A percentile compares a stretch with the other conserved stretches of the same genome.
These are phyloP conservation scores for Cryphonectria radicalis DNA, from an alignment of 2,329 filamentous ascomycete genomes.

Conservation along the genomic window DNA sequence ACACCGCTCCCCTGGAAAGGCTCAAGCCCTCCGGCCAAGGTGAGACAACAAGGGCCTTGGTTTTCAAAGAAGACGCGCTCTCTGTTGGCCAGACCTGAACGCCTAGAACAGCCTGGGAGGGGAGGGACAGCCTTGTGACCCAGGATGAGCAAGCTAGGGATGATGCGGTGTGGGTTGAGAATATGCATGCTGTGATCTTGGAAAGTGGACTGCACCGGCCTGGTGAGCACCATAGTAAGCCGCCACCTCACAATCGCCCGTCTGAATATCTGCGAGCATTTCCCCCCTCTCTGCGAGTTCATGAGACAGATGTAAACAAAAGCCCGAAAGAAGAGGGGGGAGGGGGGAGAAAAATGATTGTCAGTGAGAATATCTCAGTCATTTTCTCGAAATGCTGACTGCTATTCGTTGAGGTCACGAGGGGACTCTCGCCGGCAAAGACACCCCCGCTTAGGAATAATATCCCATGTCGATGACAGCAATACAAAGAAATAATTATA, in stretches of 20 bases:
- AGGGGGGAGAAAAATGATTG: background rate
- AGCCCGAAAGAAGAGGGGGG: background rate
- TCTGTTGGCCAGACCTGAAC: background rate
- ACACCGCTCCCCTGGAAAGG: background rate
- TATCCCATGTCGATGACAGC: background rate
- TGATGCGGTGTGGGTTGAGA: background rate
- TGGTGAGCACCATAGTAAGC: background rate
- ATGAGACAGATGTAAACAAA: background rate
- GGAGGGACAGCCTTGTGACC: background rate
- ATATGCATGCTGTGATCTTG: background rate
- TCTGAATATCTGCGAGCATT: background rate
- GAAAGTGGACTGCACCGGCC: background rate
- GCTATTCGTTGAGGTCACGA: background rate
- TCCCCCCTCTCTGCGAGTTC: background rate
- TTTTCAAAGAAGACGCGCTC: background rate
- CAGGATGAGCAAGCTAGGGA: background rate
- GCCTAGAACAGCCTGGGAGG: background rate
- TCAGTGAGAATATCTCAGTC: background rate
- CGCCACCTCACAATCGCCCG: background rate
- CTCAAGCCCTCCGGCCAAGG: background rate
- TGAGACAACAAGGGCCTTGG: background rate
- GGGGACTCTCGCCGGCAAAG: background rate
- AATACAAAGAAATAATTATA: background rate
- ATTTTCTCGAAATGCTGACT: background rate
- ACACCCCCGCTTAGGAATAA: background rate